phyloP scores from a whole-genome alignment of 371 early-diverging fungal genomes.

The Mucor ambiguus region DNA sequence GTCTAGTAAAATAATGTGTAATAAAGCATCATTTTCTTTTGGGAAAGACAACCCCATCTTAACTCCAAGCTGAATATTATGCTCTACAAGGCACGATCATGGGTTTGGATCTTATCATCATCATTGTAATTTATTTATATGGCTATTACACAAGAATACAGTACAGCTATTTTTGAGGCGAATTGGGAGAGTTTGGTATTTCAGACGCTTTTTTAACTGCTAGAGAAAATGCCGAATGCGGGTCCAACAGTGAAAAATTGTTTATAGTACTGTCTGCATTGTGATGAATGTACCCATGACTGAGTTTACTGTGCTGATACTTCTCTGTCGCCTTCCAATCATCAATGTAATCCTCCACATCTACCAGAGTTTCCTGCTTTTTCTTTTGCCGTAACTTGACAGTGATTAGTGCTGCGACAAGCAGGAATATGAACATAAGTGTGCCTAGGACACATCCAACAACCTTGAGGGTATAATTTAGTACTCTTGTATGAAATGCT shows the following conservation, averaged over 20 bases:
- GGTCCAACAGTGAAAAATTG: background rate
- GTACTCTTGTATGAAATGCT: background rate
- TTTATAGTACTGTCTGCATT: background rate
- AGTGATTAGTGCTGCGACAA: background rate
- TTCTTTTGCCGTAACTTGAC: background rate
- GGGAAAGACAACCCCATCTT: background rate
- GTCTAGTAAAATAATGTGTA: background rate
- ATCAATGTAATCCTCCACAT: background rate
- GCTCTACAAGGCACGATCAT: background rate
- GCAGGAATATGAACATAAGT: background rate
- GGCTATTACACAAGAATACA: background rate
- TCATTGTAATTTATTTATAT: slow-evolving; percentile 4
- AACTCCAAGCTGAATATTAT: background rate
- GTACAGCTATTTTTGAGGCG: background rate
- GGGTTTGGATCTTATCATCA: slow-evolving; percentile 1
- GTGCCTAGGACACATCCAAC: slow-evolving; percentile 2
- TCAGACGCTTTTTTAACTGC: slow-evolving; percentile 15
- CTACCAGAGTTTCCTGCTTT: background rate
- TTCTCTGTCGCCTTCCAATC: background rate
- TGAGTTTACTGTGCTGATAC: background rate
- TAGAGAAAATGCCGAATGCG: slow-evolving; percentile 9
- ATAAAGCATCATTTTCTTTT: background rate
- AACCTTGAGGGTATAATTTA: background rate
- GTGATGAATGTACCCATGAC: background rate
- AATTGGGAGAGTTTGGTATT: slow-evolving; percentile 13